Evolutionary conservation across 2,329 filamentous ascomycete species (phyloP).

Genomic region (Colletotrichum siamense): DNA sequence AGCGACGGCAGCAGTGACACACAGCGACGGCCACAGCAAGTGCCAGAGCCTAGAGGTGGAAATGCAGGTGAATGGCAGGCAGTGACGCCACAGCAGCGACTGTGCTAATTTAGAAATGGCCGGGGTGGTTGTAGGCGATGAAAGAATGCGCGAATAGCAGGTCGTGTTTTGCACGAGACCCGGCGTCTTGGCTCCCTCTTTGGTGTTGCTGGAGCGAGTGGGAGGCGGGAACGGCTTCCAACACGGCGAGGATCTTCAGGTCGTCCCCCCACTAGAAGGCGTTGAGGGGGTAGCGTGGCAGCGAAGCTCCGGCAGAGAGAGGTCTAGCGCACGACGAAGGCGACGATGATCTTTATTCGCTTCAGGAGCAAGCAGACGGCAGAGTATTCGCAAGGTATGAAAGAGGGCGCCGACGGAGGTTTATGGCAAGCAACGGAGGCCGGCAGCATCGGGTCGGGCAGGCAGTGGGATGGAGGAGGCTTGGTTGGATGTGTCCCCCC

Average conservation of each 20-base stretch:
- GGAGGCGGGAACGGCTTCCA: neutral
- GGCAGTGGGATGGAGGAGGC: neutral
- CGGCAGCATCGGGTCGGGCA: neutral
- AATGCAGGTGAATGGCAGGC: neutral
- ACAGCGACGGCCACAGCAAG: neutral
- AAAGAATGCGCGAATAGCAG: conserved; percentile 1
- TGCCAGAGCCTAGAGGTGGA: neutral
- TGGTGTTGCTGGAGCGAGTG: neutral
- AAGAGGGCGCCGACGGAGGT: neutral
- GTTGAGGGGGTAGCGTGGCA: neutral
- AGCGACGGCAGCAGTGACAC: neutral
- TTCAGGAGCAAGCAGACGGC: neutral
- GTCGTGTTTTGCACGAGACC: neutral
- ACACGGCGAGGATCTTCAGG: conserved; percentile 9
- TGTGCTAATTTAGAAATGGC: neutral
- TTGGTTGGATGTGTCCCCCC: neutral
- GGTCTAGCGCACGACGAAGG: neutral
- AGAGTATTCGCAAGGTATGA: neutral
- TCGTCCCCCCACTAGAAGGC: neutral
- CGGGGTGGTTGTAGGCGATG: conserved; percentile 1
- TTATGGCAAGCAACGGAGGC: neutral
- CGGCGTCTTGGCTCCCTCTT: conserved; percentile 16
- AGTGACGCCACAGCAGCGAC: conserved; percentile 11
- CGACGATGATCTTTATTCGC: neutral
- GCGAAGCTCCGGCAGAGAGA: neutral